Evolutionary conservation across 1,284 basidiomycete genomes (phyloP).

Genomic region (Paramarasmius palmivorus): DNA sequence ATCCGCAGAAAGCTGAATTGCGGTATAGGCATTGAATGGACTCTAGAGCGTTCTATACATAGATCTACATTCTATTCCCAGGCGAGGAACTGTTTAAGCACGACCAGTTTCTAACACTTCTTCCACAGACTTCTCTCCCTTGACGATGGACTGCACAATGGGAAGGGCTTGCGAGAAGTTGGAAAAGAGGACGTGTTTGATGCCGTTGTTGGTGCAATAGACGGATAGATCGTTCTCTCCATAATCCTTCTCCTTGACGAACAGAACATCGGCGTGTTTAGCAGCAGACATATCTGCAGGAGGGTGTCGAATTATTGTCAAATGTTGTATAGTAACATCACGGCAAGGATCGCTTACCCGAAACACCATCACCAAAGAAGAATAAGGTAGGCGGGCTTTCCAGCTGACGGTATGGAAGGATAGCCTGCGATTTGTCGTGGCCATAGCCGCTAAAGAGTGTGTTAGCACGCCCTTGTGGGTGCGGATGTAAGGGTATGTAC

Average conservation of each 20-base stretch:
- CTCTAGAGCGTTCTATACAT: too few relatives aligned
- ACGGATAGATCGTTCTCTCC: constrained; percentile 84
- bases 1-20: too few relatives aligned
- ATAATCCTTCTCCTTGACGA: constrained; percentile 80
- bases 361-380: constrained; percentile 96
- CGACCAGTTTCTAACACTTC: constrained; percentile 36
- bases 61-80: too few relatives aligned
- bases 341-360: constrained; percentile 50
- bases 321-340: background rate
- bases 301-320: constrained; percentile 2
- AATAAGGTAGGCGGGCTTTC: constrained; percentile 78
- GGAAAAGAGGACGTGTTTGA: constrained; percentile 67
- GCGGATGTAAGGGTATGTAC: constrained; percentile 34
- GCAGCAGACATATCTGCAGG: constrained; percentile 84
- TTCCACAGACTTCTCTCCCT: constrained; percentile 47
- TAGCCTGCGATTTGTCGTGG: constrained; percentile 92
- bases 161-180: constrained; percentile 64
- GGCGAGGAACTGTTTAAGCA: constrained; percentile 12
- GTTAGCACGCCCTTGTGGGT: background rate
- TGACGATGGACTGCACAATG: constrained; percentile 67
- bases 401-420: constrained; percentile 81
- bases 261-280: constrained; percentile 84
- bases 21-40: too few relatives aligned
- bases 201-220: constrained; percentile 73
- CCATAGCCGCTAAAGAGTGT: constrained; percentile 65